Base-by-base conservation (phyloP, 2,329 filamentous ascomycete genomes). In the Ambrosiella xylebori region DNA sequence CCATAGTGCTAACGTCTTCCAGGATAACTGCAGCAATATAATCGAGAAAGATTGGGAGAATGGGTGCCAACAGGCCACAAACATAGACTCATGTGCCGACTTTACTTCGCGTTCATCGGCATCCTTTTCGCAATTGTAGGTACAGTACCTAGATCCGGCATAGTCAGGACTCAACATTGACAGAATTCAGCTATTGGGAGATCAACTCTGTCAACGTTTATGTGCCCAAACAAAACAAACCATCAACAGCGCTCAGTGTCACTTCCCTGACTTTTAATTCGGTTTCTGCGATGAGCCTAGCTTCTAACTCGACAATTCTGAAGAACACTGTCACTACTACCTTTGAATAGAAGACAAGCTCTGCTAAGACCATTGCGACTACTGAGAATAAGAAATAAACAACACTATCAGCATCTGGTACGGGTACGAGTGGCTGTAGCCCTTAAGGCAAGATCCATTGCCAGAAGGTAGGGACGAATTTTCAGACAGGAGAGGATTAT, bases 11-110 rank as follows among this genome's bases (percentile, higher is more conserved):
- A 50, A 61, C 39, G 59, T 17, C 27, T 59, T 15, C 4, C 50
- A 76, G 73, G 74, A 86, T 56, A 88, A 93, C 67, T 93, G 88
- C 65, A 87, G 87, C 35, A 80, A 84, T 64, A 90, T 85, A 75
- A 85, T 84, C 0, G 81, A 68, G 47, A 67, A 67, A 4, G 65
- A 69, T 13, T 77, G 75, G 75, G 67, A 66, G 15, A 63, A 63
- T 3, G 54, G 54, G 2, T 59, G 53, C 27, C 8, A 17, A 7
- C 63, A 66, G 11, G 69, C 72, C 13, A 65, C 69, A 12, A 76
- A 73, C 62, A 64, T 64, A 58, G 59, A 63, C 8, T 66, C 69
- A n/a, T 73, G 73, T 0, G 64, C 70, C 4, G 74, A 73, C 2
- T 77, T 75, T 52, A 54, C 58, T 27, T 44, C 49, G 11, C 17